A percentile compares a stretch with the other conserved stretches of the same genome.
Conservation (phyloP, 75 land plant genomes). For the Azolla pinnata region DNA sequence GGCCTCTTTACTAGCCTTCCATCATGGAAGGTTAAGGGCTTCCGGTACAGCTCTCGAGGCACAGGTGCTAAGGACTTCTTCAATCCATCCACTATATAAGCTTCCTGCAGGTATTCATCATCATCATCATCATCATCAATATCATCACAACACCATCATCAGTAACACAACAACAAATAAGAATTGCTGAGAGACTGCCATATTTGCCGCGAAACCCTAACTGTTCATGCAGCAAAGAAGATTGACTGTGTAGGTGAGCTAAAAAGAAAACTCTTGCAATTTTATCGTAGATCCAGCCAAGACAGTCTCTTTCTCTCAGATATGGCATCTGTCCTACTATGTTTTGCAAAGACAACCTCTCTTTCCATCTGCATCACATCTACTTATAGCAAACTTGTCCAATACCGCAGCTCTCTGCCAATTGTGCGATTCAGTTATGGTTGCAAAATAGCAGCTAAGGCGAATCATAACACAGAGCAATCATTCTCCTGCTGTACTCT, state of each 20-base stretch:
- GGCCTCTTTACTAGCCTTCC: slow-evolving; percentile 12
- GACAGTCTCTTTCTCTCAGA: neutral
- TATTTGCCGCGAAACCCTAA: neutral
- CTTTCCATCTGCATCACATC: too few relatives aligned
- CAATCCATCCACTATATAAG: slow-evolving; percentile 12
- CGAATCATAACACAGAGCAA: too few relatives aligned
- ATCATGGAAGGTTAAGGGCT: slow-evolving; percentile 18
- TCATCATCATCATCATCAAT: neutral
- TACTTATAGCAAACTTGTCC: too few relatives aligned
- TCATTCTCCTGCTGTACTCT: too few relatives aligned
- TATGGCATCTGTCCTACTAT: too few relatives aligned
- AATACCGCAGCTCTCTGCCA: too few relatives aligned
- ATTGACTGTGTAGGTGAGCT: neutral
- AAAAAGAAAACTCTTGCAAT: neutral
- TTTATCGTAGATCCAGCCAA: neutral
- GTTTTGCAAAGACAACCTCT: too few relatives aligned
- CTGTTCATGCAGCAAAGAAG: neutral
- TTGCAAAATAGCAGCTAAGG: too few relatives aligned
- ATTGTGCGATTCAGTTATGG: too few relatives aligned
- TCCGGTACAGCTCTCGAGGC: slow-evolving; percentile 1
- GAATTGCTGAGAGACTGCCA: neutral
- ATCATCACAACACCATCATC: neutral
- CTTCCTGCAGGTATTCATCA: slow-evolving; percentile 17
- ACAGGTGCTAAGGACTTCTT: neutral
- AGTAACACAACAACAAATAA: neutral